phyloP scores from a whole-genome alignment of 2,329 filamentous ascomycete genomes.

The Dactylonectria estremocensis region DNA sequence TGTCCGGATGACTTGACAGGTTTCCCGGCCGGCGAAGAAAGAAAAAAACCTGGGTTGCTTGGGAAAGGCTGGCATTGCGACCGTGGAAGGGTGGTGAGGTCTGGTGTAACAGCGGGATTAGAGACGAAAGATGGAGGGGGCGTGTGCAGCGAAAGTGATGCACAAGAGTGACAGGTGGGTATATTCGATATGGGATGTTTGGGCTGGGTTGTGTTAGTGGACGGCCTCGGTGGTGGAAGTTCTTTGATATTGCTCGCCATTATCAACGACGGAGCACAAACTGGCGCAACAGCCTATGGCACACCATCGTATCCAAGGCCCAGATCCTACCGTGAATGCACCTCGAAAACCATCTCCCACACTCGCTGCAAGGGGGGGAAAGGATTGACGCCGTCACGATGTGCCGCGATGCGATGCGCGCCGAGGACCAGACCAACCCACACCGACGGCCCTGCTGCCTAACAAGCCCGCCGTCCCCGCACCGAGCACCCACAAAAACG shows the following conservation, averaged over 20 bases:
- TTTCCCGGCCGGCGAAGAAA: not conserved
- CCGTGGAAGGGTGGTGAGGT: not conserved
- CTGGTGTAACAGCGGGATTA: slow-evolving; percentile 24
- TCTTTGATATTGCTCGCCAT: not conserved
- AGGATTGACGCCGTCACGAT: not conserved
- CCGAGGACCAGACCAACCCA: slow-evolving; percentile 11
- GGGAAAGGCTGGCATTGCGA: not conserved
- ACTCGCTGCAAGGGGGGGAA: not conserved
- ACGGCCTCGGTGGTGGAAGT: not conserved
- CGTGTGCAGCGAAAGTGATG: slow-evolving; percentile 23
- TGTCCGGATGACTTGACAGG: slow-evolving; percentile 25
- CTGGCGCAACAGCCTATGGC: slow-evolving; percentile 6
- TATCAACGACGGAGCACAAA: not conserved
- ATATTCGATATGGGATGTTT: not conserved
- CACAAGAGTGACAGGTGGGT: not conserved
- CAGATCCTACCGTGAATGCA: not conserved
- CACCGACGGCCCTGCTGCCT: slow-evolving; percentile 29
- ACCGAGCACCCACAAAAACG: slow-evolving; percentile 3
- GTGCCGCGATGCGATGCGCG: not conserved
- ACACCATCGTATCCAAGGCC: slow-evolving; percentile 4
- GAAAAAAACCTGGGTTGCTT: not conserved
- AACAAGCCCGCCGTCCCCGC: slow-evolving; percentile 6
- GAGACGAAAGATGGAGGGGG: slow-evolving; percentile 25
- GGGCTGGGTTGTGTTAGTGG: not conserved
- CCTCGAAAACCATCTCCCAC: not conserved